Conservation (phyloP, 441 rosid species). For the Eugenia klotzschiana region DNA sequence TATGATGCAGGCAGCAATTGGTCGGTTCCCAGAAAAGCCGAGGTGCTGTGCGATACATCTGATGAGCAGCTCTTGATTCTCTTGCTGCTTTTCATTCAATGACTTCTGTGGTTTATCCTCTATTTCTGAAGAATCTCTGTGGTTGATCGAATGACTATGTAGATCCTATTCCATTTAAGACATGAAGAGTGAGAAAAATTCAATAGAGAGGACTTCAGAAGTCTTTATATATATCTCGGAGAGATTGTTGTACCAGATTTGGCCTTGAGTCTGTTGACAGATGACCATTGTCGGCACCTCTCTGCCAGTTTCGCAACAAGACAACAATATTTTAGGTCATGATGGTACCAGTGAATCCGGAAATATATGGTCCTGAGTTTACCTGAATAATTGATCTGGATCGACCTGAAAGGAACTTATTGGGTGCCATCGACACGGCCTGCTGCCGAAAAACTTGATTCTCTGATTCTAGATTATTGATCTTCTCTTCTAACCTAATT, state of each 20-base stretch:
- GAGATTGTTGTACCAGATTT: slow-evolving; percentile 28
- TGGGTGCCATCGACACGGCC: slow-evolving; percentile 96
- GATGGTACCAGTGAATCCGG: background rate
- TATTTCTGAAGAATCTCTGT: slow-evolving; percentile 51
- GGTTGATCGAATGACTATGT: slow-evolving; percentile 63
- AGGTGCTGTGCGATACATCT: slow-evolving; percentile 83
- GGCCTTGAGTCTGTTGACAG: slow-evolving; percentile 44
- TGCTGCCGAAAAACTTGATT: slow-evolving; percentile 91
- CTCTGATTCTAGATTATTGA: slow-evolving; percentile 79
- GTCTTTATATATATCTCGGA: background rate
- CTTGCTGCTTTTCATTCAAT: slow-evolving; percentile 94
- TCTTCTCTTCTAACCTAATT: slow-evolving; percentile 80
- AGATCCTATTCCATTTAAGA: slow-evolving; percentile 39
- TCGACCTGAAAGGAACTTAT: slow-evolving; percentile 88
- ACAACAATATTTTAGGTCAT: background rate
- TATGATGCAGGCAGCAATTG: slow-evolving; percentile 87
- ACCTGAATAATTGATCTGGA: slow-evolving; percentile 94
- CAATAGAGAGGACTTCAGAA: background rate
- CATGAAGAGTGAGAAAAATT: background rate
- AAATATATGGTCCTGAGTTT: background rate
- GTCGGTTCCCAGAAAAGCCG: slow-evolving; percentile 74
- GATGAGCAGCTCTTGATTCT: slow-evolving; percentile 89
- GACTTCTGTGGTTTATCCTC: slow-evolving; percentile 90
- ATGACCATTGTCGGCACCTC: slow-evolving; percentile 75
- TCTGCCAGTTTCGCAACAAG: slow-evolving; percentile 22